These are phyloP conservation scores for Phlebopus sp. DNA, from an alignment of 1,284 basidiomycete genomes.

Conservation along the genomic window DNA sequence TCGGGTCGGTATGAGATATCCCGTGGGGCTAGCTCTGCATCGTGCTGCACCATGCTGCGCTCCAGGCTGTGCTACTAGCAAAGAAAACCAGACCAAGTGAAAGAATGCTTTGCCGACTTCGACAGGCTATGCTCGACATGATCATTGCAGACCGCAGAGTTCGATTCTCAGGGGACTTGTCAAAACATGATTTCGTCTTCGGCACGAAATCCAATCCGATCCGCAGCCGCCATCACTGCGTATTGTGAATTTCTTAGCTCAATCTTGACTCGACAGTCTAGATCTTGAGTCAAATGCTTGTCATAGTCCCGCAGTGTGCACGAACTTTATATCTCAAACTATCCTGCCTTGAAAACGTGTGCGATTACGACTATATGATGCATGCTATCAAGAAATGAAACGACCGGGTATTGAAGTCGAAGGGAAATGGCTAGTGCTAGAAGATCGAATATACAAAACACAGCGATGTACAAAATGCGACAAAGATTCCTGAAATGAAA, in stretches of 20 bases:
- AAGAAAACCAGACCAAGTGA: neutral
- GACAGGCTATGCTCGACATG: too few relatives aligned
- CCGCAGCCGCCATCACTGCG: neutral
- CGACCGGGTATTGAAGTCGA: slow-evolving; percentile 12
- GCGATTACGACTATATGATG: slow-evolving; percentile 18
- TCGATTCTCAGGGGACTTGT: too few relatives aligned
- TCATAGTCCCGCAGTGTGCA: neutral
- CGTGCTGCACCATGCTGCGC: neutral
- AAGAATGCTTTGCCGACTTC: neutral
- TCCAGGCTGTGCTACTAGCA: neutral
- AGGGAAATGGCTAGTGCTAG: slow-evolving; percentile 24
- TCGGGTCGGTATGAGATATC: neutral
- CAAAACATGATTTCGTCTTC: too few relatives aligned
- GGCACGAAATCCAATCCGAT: too few relatives aligned
- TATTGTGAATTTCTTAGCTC: slow-evolving; percentile 1
- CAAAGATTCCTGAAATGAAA: slow-evolving; percentile 7
- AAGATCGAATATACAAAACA: slow-evolving; percentile 30
- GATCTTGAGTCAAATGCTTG: slow-evolving; percentile 1
- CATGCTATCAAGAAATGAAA: slow-evolving; percentile 14
- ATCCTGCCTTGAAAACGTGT: slow-evolving; percentile 13
- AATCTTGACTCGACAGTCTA: neutral
- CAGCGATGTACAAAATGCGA: slow-evolving; percentile 13
- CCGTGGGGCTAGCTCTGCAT: neutral
- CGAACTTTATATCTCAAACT: slow-evolving; percentile 9
- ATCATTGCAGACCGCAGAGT: too few relatives aligned